phyloP scores from a whole-genome alignment of 176 grass and related monocot species.

The Tillandsia fasciculata region DNA sequence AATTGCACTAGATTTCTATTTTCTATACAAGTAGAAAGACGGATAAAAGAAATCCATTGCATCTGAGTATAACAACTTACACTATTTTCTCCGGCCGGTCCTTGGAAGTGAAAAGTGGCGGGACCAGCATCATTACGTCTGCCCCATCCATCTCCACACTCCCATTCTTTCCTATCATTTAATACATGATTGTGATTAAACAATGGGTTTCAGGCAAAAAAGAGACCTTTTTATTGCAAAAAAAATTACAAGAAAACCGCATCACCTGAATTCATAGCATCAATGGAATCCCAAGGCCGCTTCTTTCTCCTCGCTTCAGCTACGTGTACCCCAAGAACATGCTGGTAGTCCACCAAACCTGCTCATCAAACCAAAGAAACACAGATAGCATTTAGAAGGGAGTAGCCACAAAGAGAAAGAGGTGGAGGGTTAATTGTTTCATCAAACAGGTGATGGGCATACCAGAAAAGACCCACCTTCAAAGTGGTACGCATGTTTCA shows the following conservation, averaged over 20 bases:
- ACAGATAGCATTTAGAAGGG: neutral
- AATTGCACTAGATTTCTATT: too few relatives aligned
- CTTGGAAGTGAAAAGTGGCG: conserved; percentile 75
- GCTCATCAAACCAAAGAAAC: conserved; percentile 7
- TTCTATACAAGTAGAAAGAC: too few relatives aligned
- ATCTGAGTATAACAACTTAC: conserved; percentile 41
- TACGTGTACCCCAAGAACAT: conserved; percentile 68
- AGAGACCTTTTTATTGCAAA: neutral
- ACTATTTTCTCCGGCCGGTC: conserved; percentile 68
- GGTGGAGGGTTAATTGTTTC: conserved; percentile 8
- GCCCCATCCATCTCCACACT: conserved; percentile 40
- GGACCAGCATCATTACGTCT: conserved; percentile 83
- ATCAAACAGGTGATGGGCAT: conserved; percentile 2
- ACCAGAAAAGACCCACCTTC: conserved; percentile 27
- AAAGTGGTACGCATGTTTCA: conserved; percentile 56
- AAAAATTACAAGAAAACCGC: neutral
- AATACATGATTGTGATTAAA: conserved; percentile 10
- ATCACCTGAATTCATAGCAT: conserved; percentile 21
- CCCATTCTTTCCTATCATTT: conserved; percentile 27
- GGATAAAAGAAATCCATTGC: neutral
- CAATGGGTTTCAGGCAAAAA: neutral
- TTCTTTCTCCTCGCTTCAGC: conserved; percentile 60
- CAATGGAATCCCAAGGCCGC: conserved; percentile 15
- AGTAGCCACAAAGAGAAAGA: neutral
- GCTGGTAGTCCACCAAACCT: conserved; percentile 89